Evolutionary conservation across 768 basidiomycete species (phyloP).

Genomic region (Pleurotus tuoliensis): DNA sequence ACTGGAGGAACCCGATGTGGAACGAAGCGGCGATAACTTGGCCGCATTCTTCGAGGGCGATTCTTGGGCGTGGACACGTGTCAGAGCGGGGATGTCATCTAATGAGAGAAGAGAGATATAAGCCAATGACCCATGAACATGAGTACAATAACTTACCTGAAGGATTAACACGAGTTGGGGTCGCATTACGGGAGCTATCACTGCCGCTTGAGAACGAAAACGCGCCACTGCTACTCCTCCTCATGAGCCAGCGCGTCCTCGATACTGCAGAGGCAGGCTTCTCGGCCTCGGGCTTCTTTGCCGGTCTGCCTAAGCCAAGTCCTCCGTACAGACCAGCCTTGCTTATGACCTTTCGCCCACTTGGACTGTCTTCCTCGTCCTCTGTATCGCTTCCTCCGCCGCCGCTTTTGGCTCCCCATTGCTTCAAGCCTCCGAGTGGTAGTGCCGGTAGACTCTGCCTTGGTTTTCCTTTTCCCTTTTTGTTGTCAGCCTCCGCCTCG

Average conservation of each 20-base stretch:
- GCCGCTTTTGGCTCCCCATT: constrained; percentile 12
- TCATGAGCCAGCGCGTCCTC: constrained; percentile 60
- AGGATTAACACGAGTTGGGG: constrained; percentile 58
- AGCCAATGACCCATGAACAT: not conserved
- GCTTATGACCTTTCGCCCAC: constrained; percentile 35
- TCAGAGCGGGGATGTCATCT: constrained; percentile 58
- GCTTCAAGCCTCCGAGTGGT: not conserved
- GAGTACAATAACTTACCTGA: constrained; percentile 32
- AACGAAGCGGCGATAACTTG: constrained; percentile 31
- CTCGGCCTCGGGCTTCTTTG: constrained; percentile 21
- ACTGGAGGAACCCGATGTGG: constrained; percentile 18
- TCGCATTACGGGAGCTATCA: constrained; percentile 53
- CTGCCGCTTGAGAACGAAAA: constrained; percentile 64
- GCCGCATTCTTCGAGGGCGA: constrained; percentile 43
- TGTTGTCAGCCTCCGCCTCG: constrained; percentile 13
- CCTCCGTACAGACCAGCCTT: constrained; percentile 46
- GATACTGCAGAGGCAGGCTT: constrained; percentile 31
- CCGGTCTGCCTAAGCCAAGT: constrained; percentile 63
- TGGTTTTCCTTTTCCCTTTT: constrained; percentile 39
- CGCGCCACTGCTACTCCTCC: constrained; percentile 77
- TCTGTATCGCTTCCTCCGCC: constrained; percentile 57
- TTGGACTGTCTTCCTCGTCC: constrained; percentile 67
- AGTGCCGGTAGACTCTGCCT: constrained; percentile 73
- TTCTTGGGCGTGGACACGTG: constrained; percentile 42
- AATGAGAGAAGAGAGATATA: constrained; percentile 6